phyloP scores from a whole-genome alignment of 2,329 filamentous ascomycete species.

The Sporothrix sp. region DNA sequence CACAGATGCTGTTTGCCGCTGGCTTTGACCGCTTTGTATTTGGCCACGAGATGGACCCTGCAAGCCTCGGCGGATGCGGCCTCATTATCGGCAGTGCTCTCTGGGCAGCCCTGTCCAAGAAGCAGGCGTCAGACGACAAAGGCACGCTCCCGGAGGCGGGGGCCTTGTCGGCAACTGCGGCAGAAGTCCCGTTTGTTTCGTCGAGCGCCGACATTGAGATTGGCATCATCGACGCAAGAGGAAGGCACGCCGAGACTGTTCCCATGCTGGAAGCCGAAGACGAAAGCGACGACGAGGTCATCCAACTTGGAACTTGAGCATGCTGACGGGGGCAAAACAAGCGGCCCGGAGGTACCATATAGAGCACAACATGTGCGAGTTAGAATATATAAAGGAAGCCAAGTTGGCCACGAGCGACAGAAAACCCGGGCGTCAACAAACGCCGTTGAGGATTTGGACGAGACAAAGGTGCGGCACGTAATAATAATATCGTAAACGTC shows the following conservation, averaged over 20 bases:
- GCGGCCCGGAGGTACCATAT: background rate
- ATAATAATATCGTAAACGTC: too few relatives aligned
- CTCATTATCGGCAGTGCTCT: conserved; percentile 45
- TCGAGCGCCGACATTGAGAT: conserved; percentile 26
- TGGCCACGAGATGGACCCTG: conserved; percentile 38
- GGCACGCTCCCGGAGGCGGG: conserved; percentile 14
- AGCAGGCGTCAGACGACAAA: conserved; percentile 13
- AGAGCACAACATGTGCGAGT: background rate
- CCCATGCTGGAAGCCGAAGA: conserved; percentile 30
- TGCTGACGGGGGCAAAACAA: background rate
- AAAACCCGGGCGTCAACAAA: too few relatives aligned
- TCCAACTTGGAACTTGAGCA: background rate
- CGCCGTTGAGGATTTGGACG: too few relatives aligned
- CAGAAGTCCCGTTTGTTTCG: background rate
- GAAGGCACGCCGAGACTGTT: conserved; percentile 25
- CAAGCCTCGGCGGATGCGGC: conserved; percentile 41
- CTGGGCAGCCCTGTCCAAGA: conserved; percentile 39
- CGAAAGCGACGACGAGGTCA: conserved; percentile 12
- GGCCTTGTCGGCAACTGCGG: conserved; percentile 12
- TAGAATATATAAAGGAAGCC: background rate
- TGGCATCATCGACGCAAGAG: conserved; percentile 12
- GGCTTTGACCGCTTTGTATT: conserved; percentile 44
- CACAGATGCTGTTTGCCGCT: conserved; percentile 47
- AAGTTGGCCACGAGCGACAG: too few relatives aligned
- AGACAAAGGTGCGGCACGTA: too few relatives aligned